Evolutionary conservation across 2,329 filamentous ascomycete species (phyloP).

Genomic region (Didymella keratinophila): DNA sequence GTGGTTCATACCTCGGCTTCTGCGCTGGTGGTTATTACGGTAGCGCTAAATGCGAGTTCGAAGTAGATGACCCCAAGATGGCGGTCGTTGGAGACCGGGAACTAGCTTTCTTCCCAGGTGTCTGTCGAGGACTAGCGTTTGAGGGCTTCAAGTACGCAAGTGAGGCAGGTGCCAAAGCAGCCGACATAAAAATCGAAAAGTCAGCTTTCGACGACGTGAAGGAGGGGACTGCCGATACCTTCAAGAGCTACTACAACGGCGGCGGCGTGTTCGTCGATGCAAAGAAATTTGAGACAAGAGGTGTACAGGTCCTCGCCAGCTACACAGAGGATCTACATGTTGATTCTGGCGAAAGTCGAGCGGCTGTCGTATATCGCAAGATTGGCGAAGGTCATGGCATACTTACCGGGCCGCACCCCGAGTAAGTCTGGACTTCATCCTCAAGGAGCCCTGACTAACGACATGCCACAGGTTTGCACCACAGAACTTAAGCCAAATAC

Average conservation of each 20-base stretch:
- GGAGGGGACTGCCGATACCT: conserved; percentile 65
- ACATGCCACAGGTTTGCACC: conserved; percentile 74
- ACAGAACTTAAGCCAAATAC: conserved; percentile 74
- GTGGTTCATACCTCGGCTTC: conserved; percentile 87
- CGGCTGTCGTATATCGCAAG: conserved; percentile 83
- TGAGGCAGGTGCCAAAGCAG: conserved; percentile 81
- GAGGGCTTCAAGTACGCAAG: conserved; percentile 89
- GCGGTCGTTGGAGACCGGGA: conserved; percentile 88
- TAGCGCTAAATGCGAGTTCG: conserved; percentile 83
- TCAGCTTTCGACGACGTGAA: conserved; percentile 60
- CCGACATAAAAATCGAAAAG: conserved; percentile 70
- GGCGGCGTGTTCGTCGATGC: conserved; percentile 92
- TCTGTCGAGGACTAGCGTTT: conserved; percentile 86
- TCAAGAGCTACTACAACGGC: conserved; percentile 89
- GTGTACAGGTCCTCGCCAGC: conserved; percentile 81
- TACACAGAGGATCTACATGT: conserved; percentile 80
- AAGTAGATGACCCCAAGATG: conserved; percentile 80
- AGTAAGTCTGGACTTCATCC: conserved; percentile 63
- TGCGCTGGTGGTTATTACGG: conserved; percentile 97
- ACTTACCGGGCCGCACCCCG: conserved; percentile 88
- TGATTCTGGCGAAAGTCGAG: conserved; percentile 74
- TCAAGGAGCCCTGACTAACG: conserved; percentile 4
- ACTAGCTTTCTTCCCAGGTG: conserved; percentile 86
- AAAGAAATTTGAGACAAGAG: conserved; percentile 64
- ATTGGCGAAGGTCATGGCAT: conserved; percentile 81